phyloP scores from a whole-genome alignment of 1,284 basidiomycete species.

The Microbotryomycetes sp. region DNA sequence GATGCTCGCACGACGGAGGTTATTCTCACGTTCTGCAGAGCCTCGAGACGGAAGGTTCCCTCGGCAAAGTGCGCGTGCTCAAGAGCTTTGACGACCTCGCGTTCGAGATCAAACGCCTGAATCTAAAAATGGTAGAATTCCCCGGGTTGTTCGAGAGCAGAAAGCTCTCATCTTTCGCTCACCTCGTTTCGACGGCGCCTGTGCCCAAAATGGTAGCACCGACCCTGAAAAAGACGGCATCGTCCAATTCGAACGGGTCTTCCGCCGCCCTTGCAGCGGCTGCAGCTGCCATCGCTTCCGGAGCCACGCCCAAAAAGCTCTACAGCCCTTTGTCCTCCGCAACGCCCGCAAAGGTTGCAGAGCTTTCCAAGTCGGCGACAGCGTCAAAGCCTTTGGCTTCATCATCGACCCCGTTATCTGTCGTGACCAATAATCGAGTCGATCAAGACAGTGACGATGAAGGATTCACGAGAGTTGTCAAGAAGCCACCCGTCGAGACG shows the following conservation, averaged over 20 bases:
- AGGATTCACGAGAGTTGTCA: not conserved
- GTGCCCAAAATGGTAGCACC: too few species aligned
- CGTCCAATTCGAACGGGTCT: not conserved
- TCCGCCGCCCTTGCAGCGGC: not conserved
- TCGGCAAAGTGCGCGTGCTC: constrained; percentile 17
- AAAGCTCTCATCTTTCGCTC: not conserved
- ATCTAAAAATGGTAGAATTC: constrained; percentile 11
- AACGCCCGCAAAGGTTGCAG: not conserved
- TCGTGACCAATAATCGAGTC: not conserved
- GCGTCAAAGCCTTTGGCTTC: not conserved
- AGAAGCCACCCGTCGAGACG: too few species aligned
- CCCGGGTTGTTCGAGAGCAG: constrained; percentile 20
- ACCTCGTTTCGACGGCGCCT: not conserved
- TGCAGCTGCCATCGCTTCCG: too few species aligned
- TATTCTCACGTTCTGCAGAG: constrained; percentile 20
- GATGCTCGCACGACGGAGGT: constrained; percentile 21
- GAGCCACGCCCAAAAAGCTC: not conserved
- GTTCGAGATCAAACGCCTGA: constrained; percentile 27
- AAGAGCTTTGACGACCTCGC: constrained; percentile 20
- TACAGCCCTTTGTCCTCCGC: not conserved
- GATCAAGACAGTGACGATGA: not conserved
- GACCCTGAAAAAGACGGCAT: not conserved
- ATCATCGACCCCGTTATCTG: not conserved
- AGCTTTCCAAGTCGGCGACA: not conserved
- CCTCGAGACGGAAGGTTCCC: constrained; percentile 16